Percentiles rank a stretch among this genome's conserved stretches.
phyloP scores from a whole-genome alignment of 176 grass and related monocot species.

The Calamus simplicifolius region DNA sequence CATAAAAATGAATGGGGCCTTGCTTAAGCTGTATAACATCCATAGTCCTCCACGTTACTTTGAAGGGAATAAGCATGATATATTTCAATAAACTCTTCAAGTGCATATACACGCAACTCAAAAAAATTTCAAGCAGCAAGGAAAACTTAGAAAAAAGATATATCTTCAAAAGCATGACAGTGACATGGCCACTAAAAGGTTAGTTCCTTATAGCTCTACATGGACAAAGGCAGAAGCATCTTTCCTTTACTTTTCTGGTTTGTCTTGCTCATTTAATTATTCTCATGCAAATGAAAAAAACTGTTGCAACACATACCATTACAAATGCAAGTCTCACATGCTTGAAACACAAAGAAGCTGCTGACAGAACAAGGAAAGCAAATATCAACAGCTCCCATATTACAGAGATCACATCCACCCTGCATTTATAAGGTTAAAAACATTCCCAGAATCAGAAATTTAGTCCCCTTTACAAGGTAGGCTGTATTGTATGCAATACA shows the following conservation, averaged over 20 bases:
- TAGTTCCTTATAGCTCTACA: conserved; percentile 17
- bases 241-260: conserved; percentile 28
- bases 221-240: conserved; percentile 46
- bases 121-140: too few relatives aligned
- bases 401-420: conserved; percentile 35
- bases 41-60: too few relatives aligned
- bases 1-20: too few relatives aligned
- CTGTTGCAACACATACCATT: background rate
- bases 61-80: too few relatives aligned
- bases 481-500: too few relatives aligned
- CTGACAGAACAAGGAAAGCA: conserved; percentile 38
- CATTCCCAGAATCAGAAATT: background rate
- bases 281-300: background rate
- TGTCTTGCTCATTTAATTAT: conserved; percentile 3
- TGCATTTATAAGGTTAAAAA: conserved; percentile 1
- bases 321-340: background rate
- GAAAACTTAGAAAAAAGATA: too few relatives aligned
- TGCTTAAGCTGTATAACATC: too few relatives aligned
- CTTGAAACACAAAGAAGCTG: conserved; percentile 32
- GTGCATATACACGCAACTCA: too few relatives aligned
- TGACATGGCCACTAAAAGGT: too few relatives aligned
- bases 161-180: too few relatives aligned
- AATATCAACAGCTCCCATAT: conserved; percentile 46
- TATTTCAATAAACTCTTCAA: too few relatives aligned
- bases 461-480: too few relatives aligned